Base-by-base conservation (phyloP, 306 rosid genomes). In the Cucurbita pepo region DNA sequence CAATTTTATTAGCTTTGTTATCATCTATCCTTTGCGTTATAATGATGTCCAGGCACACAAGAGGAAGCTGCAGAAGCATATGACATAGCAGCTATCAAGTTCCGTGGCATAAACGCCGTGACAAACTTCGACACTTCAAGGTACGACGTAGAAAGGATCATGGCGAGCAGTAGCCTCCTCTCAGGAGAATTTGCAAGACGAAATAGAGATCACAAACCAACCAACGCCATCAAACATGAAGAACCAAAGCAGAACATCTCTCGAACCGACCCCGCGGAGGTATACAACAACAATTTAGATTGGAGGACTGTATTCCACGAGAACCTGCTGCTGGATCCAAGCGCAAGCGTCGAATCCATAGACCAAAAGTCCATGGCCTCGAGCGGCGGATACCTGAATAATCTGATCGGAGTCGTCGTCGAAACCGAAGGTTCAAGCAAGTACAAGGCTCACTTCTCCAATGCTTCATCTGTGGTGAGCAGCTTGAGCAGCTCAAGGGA, bases 31-130 rank as follows among this genome's bases (percentile, higher is more conserved):
- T 60, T 37, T 19, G 21, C 44, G n/a, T 19, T 12, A 22, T 3
- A 69, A 76, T 76, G 56, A 48, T 50, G 34, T 37, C 41, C 80
- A 95, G 99, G 97, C 78, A 95, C 99, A 8, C 99, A 95, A 74
- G 99, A 95, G 92, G 99, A 95, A 85, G 99, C 99, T 56, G 99
- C 99, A 0, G 97, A 91, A 77, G 99, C 99, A 11, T 95, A 95
- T 69, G 99, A 95, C 77, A 73, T 95, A 62, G 99, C 99, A 7
- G 99, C 99, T 10, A 89, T 95, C 41, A 95, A 95, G 77, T 95
- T 95, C 60, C 95, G 99, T 0, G 99, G 99, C 0, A 82, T 70
- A 13, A 91, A 89, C 72, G 99, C 99, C 0, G 96, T 95, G 1
- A 95, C 99, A 10, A 95, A 95, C 75, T 95, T 95, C 0, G 97